These are phyloP conservation scores for Fistulifera pelliculosa DNA, from an alignment of 108 stramenopile species.

Conservation along the genomic window DNA sequence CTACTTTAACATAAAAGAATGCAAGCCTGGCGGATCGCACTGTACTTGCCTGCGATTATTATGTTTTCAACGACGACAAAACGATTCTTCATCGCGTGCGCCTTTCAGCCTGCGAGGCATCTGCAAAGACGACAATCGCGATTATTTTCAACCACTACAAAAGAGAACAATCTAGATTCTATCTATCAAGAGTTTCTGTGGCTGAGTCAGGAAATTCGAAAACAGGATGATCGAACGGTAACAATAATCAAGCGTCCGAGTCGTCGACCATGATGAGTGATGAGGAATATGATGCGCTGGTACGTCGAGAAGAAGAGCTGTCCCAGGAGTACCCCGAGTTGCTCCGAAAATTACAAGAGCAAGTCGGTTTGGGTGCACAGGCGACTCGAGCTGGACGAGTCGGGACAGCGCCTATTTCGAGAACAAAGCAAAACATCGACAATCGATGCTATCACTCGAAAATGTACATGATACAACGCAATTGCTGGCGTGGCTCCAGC, in stretches of 20 bases:
- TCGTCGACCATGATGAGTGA: slow-evolving; percentile 21
- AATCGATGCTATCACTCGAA: slow-evolving; percentile 75
- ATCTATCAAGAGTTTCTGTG: slow-evolving; percentile 44
- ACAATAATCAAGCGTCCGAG: slow-evolving; percentile 17
- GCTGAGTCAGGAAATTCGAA: slow-evolving; percentile 37
- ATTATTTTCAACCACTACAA: neutral
- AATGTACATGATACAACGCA: slow-evolving; percentile 56
- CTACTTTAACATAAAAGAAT: too few species aligned
- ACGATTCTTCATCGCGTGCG: too few species aligned
- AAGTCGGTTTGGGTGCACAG: slow-evolving; percentile 44
- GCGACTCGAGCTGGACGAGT: slow-evolving; percentile 76
- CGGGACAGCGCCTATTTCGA: slow-evolving; percentile 21
- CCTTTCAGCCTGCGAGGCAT: too few species aligned
- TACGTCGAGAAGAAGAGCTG: slow-evolving; percentile 57
- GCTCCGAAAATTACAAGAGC: slow-evolving; percentile 30
- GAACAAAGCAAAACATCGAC: slow-evolving; percentile 48
- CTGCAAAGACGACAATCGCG: neutral
- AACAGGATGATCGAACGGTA: slow-evolving; percentile 47
- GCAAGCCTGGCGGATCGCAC: too few species aligned
- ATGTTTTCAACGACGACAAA: too few species aligned
- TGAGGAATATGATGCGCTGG: slow-evolving; percentile 81
- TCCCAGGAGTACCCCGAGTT: slow-evolving; percentile 47
- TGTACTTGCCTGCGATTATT: too few species aligned
- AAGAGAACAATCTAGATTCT: too few species aligned
- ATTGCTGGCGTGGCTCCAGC: slow-evolving; percentile 52